Base-by-base conservation (phyloP, 2,329 filamentous ascomycete genomes). In the Ophiognomonia clavigignenti-juglandacearum region DNA sequence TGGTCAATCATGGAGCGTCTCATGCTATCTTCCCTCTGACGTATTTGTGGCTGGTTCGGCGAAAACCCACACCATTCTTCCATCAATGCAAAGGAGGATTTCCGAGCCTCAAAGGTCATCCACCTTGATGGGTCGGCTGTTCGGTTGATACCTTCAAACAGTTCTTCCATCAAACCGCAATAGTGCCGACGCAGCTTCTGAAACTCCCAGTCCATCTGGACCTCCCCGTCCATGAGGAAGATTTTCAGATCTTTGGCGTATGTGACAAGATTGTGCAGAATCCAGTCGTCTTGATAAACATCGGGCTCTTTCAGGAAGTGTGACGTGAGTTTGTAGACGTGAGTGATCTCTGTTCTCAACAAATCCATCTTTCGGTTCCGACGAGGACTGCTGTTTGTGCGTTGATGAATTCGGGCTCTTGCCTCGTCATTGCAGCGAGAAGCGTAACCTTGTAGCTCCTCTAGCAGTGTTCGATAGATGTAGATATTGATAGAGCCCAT, bases 1-100 rank as follows among this genome's bases (percentile, higher is more conserved):
- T 89, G 85, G 43, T 92, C 83, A 29, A 95, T 83, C 55, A 93
- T 76, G 3, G 87, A 88, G 56, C 91, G 86, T 36, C 88, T 79
- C 85, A 96, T 95, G 29, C 80, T 86, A 52, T 95, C 86, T 65
- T 96, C 91, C 52, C 89, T 78, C 48, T 85, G 83, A 5, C 84
- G 80, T 34, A 96, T 87, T 54, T 95, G 87, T 13, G 71, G 75
- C 61, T 95, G 89, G 54, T 96, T 96, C 0, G 91, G 89, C 7
- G 91, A 96, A 63, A 95, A 96, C 3, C 93, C 93, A 62, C 93
- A 98, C 95, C 95, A 98, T 55, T 97, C 92, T 66, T 98, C 93
- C 91, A 98, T 97, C 39, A 98, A 71, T 1, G 91, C 85, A 61
- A 98, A 98, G 0, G 92, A 87, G 5, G 93, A 96, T 62, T 96